A percentile compares a stretch with the other conserved stretches of the same genome.
phyloP scores from a whole-genome alignment of 768 basidiomycete species.

The Leccinum olivaceopallidum region DNA sequence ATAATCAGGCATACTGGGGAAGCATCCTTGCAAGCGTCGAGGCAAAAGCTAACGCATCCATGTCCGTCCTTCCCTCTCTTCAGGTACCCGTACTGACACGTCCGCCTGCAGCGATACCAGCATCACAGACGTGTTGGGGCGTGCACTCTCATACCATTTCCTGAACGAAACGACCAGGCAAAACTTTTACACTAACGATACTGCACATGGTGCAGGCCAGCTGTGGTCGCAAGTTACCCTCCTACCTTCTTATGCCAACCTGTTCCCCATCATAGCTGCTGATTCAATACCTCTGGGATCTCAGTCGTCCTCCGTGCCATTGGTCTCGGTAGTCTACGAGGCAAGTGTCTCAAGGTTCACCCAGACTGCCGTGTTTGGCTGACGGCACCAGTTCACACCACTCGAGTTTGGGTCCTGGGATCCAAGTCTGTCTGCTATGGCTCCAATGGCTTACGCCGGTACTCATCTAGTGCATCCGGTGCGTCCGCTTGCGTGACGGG shows the following conservation, averaged over 20 bases:
- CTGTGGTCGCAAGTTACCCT: slow-evolving; percentile 60
- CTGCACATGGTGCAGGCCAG: slow-evolving; percentile 71
- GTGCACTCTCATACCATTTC: slow-evolving; percentile 73
- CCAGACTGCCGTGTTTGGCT: neutral
- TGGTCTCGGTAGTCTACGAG: slow-evolving; percentile 57
- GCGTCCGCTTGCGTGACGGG: slow-evolving; percentile 64
- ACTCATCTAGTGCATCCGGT: slow-evolving; percentile 57
- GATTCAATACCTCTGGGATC: slow-evolving; percentile 52
- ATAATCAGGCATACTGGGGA: slow-evolving; percentile 55
- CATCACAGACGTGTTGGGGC: slow-evolving; percentile 61
- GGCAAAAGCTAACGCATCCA: slow-evolving; percentile 52
- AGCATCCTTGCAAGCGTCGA: slow-evolving; percentile 54
- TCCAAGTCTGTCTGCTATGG: slow-evolving; percentile 68
- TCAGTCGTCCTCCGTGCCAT: slow-evolving; percentile 39
- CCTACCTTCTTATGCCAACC: slow-evolving; percentile 51
- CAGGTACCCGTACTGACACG: neutral
- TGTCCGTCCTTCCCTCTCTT: slow-evolving; percentile 40
- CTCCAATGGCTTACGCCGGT: slow-evolving; percentile 62
- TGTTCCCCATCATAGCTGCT: slow-evolving; percentile 67
- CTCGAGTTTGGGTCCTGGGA: slow-evolving; percentile 76
- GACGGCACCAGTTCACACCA: slow-evolving; percentile 49
- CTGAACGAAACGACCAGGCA: slow-evolving; percentile 58
- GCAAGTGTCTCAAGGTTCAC: slow-evolving; percentile 35
- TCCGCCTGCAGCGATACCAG: slow-evolving; percentile 53
- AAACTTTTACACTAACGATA: slow-evolving; percentile 61